A percentile compares a stretch with the other conserved stretches of the same genome.
Conservation (phyloP, 1,139 yeast species). For the Protomyces gravidus region DNA sequence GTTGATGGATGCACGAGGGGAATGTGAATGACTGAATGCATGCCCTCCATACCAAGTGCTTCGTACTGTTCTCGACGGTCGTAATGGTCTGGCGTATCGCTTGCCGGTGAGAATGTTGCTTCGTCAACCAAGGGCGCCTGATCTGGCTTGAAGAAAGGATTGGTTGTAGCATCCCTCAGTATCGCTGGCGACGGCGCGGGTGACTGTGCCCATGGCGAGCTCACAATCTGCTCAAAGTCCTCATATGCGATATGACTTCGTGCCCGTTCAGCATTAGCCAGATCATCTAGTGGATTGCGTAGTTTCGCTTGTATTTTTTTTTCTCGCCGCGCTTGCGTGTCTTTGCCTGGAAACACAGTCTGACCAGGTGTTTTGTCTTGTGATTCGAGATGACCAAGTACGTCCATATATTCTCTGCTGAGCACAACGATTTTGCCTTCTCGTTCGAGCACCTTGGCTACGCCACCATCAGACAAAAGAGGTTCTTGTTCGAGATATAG, state of each 20-base stretch:
- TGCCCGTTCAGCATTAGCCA: background rate
- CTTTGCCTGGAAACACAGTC: constrained; percentile 1
- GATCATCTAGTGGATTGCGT: constrained; percentile 32
- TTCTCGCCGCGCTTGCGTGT: background rate
- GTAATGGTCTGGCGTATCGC: constrained; percentile 18
- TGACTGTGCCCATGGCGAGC: constrained; percentile 40
- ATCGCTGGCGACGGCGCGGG: constrained; percentile 42
- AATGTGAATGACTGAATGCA: constrained; percentile 40
- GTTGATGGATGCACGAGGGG: constrained; percentile 37
- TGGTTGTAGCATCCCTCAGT: constrained; percentile 36
- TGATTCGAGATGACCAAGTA: constrained; percentile 19
- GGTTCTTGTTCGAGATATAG: constrained; percentile 40
- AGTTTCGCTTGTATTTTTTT: constrained; percentile 21
- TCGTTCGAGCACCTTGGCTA: constrained; percentile 38
- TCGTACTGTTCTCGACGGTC: constrained; percentile 10
- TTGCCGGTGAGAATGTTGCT: constrained; percentile 12
- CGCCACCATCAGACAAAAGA: constrained; percentile 39
- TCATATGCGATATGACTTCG: constrained; percentile 31
- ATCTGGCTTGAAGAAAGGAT: constrained; percentile 37
- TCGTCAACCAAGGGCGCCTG: constrained; percentile 23
- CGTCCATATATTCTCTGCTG: constrained; percentile 37
- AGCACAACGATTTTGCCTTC: constrained; percentile 37
- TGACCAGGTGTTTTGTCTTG: constrained; percentile 12
- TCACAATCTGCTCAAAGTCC: constrained; percentile 39
- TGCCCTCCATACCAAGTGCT: constrained; percentile 38